These are phyloP conservation scores for Tanacetum coccineum DNA, from an alignment of 129 eudicot genomes.

Conservation along the genomic window DNA sequence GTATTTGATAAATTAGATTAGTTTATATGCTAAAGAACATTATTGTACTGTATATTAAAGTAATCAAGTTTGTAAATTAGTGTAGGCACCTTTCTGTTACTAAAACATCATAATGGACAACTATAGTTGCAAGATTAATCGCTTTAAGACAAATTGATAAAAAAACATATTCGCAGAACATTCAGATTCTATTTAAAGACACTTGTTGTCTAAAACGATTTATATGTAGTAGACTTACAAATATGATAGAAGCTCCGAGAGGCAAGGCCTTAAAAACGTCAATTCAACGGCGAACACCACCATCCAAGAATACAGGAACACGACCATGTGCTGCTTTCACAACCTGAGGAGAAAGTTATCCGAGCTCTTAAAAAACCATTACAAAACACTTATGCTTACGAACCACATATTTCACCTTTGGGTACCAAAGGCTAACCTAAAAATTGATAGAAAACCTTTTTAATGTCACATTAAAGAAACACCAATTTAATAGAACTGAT, in stretches of 20 bases:
- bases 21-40: background rate
- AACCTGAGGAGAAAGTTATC: slow-evolving; percentile 39
- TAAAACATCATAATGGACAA: background rate
- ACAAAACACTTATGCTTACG: too few species aligned
- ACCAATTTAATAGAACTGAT: too few species aligned
- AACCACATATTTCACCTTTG: too few species aligned
- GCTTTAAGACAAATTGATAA: too few species aligned
- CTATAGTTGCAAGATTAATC: background rate
- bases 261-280: slow-evolving; percentile 97
- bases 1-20: slow-evolving; percentile 4
- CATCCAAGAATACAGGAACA: slow-evolving; percentile 90
- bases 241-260: slow-evolving; percentile 88
- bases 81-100: background rate
- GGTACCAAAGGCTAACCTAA: too few species aligned
- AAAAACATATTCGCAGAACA: too few species aligned
- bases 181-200: too few species aligned
- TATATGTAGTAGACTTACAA: slow-evolving; percentile 48
- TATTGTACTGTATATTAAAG: background rate
- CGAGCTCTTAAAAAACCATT: background rate
- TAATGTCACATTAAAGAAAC: too few species aligned
- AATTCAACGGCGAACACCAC: slow-evolving; percentile 96
- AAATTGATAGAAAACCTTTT: too few species aligned
- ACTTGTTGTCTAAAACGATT: too few species aligned
- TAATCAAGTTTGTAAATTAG: background rate
- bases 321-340: slow-evolving; percentile 96